Base-by-base conservation (phyloP, 2,329 filamentous ascomycete genomes). In the Cladophialophora exuberans region DNA sequence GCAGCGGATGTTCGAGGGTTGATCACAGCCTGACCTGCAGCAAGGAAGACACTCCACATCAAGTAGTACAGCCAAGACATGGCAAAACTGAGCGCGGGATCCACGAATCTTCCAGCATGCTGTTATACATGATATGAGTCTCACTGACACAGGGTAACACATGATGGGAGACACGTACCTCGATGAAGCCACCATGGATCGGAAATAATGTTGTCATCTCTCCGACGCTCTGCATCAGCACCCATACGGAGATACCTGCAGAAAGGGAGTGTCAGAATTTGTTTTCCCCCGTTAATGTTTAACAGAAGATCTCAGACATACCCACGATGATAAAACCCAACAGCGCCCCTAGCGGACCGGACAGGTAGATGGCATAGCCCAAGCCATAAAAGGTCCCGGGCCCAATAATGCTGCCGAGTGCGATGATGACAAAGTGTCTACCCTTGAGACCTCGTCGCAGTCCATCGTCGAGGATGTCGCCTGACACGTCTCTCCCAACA, bases 311-410 rank as follows among this genome's bases (percentile, higher is more conserved):
- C 7, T 15, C 20, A 33, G 47, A 22, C 52, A 18, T 49, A 36
- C 79, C 78, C 15, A 80, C 72, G 7, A 76, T 75, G 1, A 72
- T 63, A 44, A 79, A 80, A 17, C 78, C 79, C 2, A 82, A 63
- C 0, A 81, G 66, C 5, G 78, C 75, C 33, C 77, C 78, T 0
- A 80, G 65, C 3, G 78, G 78, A 15, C 78, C 79, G 26, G 72
- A 78, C 3, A 72, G 73, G 41, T 38, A 30, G 18, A 28, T 36
- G 15, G 31, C 0, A 82, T 35, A 63, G 35, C 79, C 78, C 1
- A 79, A 72, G 38, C 78, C 78, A 20, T 81, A 70, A 62, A 82
- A 81, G 1, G 80, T 68, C 57, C 76, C 77, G 1, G 77, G 79
- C 43, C 75, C 60, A 28, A 65, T 64, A 18, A 62, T 55, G 10